These are phyloP conservation scores for Spatholobus suberectus DNA, from an alignment of 306 rosid genomes.

Conservation along the genomic window DNA sequence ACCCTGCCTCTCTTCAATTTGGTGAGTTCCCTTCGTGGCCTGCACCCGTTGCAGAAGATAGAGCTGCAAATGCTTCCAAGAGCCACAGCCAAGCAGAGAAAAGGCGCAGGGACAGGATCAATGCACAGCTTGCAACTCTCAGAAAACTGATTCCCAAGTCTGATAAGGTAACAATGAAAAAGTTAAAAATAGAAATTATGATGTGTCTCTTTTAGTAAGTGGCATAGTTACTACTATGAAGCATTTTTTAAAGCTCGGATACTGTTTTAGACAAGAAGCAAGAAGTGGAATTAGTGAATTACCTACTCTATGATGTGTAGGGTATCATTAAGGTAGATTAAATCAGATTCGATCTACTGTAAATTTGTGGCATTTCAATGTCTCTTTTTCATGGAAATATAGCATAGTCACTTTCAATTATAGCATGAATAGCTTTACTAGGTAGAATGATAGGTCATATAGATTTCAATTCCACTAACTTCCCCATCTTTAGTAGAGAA, in stretches of 20 bases:
- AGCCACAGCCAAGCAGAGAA: slow-evolving; percentile 98
- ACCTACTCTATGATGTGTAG: not conserved
- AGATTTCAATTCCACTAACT: not conserved
- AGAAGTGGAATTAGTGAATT: slow-evolving; percentile 5
- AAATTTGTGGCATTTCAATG: not conserved
- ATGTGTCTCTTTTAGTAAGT: not conserved
- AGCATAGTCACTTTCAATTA: slow-evolving; percentile 25
- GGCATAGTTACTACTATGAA: not conserved
- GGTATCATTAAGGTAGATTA: not conserved
- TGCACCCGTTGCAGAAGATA: slow-evolving; percentile 50
- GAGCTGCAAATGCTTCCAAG: slow-evolving; percentile 70
- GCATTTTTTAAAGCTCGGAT: slow-evolving; percentile 8
- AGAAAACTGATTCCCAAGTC: slow-evolving; percentile 89
- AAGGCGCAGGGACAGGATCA: slow-evolving; percentile 89
- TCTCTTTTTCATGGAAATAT: not conserved
- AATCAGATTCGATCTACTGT: not conserved
- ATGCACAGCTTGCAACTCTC: slow-evolving; percentile 88
- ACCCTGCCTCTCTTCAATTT: slow-evolving; percentile 55
- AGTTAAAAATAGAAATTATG: not conserved
- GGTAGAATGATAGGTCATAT: not conserved
- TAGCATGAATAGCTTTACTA: slow-evolving; percentile 9
- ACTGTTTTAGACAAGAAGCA: not conserved
- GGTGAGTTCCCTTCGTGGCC: slow-evolving; percentile 61
- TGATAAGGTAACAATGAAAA: slow-evolving; percentile 64
- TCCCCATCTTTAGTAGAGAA: not conserved